Percentiles rank a stretch among this genome's conserved stretches.
Evolutionary conservation across 2,329 filamentous ascomycete genomes (phyloP).

Genomic region (Scytalidium sp.): DNA sequence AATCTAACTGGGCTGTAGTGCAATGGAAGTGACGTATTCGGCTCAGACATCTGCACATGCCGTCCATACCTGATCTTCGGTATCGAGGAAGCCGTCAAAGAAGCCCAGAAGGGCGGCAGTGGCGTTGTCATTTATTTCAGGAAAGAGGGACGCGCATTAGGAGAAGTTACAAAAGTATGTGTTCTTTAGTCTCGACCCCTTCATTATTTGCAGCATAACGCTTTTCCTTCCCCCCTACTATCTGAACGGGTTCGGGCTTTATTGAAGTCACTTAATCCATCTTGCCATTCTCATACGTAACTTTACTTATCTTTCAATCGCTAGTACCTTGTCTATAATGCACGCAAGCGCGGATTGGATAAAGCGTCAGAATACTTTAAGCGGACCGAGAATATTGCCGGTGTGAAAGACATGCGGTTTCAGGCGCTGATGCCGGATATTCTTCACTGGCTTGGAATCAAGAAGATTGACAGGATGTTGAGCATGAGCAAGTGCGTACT

Average conservation of each 20-base stretch:
- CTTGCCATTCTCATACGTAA: constrained; percentile 49
- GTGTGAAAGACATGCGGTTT: constrained; percentile 96
- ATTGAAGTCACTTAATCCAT: constrained; percentile 28
- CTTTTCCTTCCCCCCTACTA: background rate
- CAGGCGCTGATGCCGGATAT: constrained; percentile 98
- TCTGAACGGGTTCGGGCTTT: background rate
- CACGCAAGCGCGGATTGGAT: constrained; percentile 74
- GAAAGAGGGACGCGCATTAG: constrained; percentile 91
- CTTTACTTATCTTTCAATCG: constrained; percentile 16
- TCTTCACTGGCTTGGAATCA: constrained; percentile 96
- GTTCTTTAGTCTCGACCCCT: background rate
- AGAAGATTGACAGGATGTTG: constrained; percentile 97
- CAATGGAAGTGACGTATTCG: constrained; percentile 96
- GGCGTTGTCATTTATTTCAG: constrained; percentile 98
- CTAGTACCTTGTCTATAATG: constrained; percentile 65
- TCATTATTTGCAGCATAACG: background rate
- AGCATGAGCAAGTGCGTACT: constrained; percentile 79
- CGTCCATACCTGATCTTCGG: constrained; percentile 94
- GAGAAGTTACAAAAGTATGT: constrained; percentile 63
- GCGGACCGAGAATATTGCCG: constrained; percentile 96
- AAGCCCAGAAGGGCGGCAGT: constrained; percentile 89
- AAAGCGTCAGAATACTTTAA: constrained; percentile 92
- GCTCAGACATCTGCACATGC: constrained; percentile 97
- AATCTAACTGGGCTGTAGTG: constrained; percentile 47
- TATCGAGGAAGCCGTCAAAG: constrained; percentile 95